Base-by-base conservation (phyloP, 2,329 filamentous ascomycete genomes). In the Mycosphaerella arachidis region DNA sequence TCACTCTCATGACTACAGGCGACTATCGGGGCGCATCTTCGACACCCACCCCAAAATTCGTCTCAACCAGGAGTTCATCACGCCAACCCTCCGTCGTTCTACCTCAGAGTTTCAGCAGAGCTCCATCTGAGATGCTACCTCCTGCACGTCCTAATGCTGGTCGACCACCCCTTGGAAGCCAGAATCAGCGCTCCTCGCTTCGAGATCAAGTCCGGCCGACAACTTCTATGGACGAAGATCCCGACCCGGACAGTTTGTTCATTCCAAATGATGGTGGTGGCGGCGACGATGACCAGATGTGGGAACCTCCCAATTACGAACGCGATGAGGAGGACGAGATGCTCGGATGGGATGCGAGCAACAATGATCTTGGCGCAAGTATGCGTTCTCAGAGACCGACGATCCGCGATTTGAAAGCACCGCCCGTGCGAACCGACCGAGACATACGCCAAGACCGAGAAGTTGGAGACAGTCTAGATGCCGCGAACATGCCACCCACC, bases 1-100 rank as follows among this genome's bases (percentile, higher is more conserved):
- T 92, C 67, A 88, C 91, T 48, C 81, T 93, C 61, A 92, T 92
- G 89, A 93, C 90, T 0, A 85, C 89, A 8, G 90, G 89, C 13
- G 88, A 91, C 56, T 76, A 77, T 64, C 75, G 71, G 30, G 77
- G 73, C 16, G 68, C 72, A 5, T 74, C 78, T 5, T 70, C 64
- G 16, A 66, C 67, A 48, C 69, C 64, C 13, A 68, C 63, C 48
- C 60, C 77, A 74, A 56, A 79, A 75, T 58, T 76, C 71, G 54
- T 74, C 69, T 60, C 74, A 70, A 61, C 75, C 71, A 53, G 60
- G 65, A 52, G 64, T 60, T 27, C 65, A 6, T 70, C 67, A n/a
- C 56, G 64, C 33, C 68, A 70, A 61, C 60, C 68, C 33, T 68
- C 68, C 18, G 48, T 55, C 18, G 58, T 60, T 31, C 64, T 69